phyloP scores from a whole-genome alignment of 1,284 basidiomycete genomes.

The Veloboletus limbatus region DNA sequence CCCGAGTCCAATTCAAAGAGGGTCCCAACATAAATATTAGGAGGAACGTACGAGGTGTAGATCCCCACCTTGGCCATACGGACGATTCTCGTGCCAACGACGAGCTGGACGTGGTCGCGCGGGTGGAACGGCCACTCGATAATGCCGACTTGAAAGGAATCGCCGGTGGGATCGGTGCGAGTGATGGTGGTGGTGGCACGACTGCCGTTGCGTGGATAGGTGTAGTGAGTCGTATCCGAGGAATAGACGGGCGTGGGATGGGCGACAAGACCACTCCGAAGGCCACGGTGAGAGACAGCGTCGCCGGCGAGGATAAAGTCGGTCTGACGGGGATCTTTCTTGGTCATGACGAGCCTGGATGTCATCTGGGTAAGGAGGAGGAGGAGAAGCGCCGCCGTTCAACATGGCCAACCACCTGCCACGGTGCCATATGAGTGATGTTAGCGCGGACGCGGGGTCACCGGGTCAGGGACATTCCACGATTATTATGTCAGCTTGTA shows the following conservation, averaged over 20 bases:
- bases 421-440: no score
- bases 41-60: slow-evolving; percentile 24
- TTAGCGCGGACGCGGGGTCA: no score
- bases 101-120: slow-evolving; percentile 9
- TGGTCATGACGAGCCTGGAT: slow-evolving; percentile 20
- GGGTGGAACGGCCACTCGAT: slow-evolving; percentile 29
- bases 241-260: slow-evolving; percentile 13
- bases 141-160: slow-evolving; percentile 28
- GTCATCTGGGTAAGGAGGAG: slow-evolving; percentile 20
- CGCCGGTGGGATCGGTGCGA: slow-evolving; percentile 19
- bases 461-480: no score
- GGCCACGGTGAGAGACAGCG: no score
- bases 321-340: slow-evolving; percentile 26
- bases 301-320: slow-evolving; percentile 19
- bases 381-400: no score
- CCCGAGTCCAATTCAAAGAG: no score
- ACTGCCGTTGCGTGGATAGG: slow-evolving; percentile 9
- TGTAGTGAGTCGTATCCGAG: slow-evolving; percentile 18
- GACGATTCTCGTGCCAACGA: slow-evolving; percentile 29
- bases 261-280: no score
- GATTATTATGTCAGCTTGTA: slow-evolving; percentile 15
- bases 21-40: no score
- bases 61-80: slow-evolving; percentile 24
- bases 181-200: slow-evolving; percentile 27
- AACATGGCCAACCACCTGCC: no score